Percentiles rank a stretch among this genome's conserved stretches.
Evolutionary conservation across 257 asterid genomes (phyloP).

Genomic region (Linderniella brevidens): DNA sequence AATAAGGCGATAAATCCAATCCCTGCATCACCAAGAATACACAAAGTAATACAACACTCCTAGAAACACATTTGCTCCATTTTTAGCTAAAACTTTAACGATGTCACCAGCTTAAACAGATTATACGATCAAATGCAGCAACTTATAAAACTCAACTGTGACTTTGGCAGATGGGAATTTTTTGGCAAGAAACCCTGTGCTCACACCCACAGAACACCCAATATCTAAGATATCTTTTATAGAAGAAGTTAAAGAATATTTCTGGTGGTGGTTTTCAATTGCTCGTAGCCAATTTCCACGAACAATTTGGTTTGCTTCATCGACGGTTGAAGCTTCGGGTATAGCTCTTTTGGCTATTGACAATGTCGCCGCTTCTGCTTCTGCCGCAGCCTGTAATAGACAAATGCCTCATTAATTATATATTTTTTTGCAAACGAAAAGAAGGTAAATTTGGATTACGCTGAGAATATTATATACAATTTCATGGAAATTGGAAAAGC

Average conservation of each 20-base stretch:
- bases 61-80: too few relatives aligned
- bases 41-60: too few relatives aligned
- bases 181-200: conserved; percentile 63
- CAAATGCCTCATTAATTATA: background rate
- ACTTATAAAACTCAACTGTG: conserved; percentile 32
- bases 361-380: conserved; percentile 93
- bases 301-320: conserved; percentile 70
- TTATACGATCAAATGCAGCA: too few relatives aligned
- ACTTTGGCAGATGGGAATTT: conserved; percentile 53
- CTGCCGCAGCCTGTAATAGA: conserved; percentile 85
- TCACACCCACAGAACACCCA: conserved; percentile 90
- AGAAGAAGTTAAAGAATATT: conserved; percentile 24
- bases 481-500: too few relatives aligned
- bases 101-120: too few relatives aligned
- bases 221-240: conserved; percentile 55
- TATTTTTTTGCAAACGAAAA: too few relatives aligned
- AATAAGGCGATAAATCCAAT: conserved; percentile 80
- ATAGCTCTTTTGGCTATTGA: conserved; percentile 64
- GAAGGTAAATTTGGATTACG: too few relatives aligned
- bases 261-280: conserved; percentile 46
- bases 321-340: conserved; percentile 64
- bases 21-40: conserved; percentile 31
- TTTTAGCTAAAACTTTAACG: too few relatives aligned
- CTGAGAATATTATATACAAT: too few relatives aligned
- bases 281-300: conserved; percentile 89